Evolutionary conservation across 108 stramenopile genomes (phyloP).

Genomic region (Schizochytrium sp.): DNA sequence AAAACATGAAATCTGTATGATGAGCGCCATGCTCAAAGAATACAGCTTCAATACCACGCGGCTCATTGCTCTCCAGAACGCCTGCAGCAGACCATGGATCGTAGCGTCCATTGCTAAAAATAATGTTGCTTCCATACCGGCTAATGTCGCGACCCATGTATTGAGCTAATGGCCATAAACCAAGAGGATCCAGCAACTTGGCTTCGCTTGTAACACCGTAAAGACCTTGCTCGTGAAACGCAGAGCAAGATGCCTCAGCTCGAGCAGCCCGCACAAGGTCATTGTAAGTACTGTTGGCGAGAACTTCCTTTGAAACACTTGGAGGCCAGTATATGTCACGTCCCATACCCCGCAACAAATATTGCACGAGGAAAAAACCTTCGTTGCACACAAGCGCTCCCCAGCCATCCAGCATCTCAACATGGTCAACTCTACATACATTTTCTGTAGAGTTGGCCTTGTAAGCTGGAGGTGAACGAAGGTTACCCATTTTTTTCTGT

Average conservation of each 20-base stretch:
- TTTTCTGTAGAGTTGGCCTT: not conserved
- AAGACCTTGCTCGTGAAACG: not conserved
- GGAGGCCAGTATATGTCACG: conserved; percentile 85
- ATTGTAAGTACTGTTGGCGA: conserved; percentile 9
- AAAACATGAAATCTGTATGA: conserved; percentile 88
- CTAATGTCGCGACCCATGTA: conserved; percentile 23
- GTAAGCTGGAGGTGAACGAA: not conserved
- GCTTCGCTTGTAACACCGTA: not conserved
- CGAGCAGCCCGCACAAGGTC: not conserved
- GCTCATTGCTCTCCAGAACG: conserved; percentile 67
- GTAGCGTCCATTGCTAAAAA: conserved; percentile 87
- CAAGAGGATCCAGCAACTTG: conserved; percentile 8
- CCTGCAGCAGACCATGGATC: conserved; percentile 90
- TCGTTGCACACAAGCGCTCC: conserved; percentile 31
- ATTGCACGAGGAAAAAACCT: conserved; percentile 42
- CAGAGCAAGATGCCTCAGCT: not conserved
- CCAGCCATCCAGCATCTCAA: conserved; percentile 69
- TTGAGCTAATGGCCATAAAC: conserved; percentile 34
- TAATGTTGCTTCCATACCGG: conserved; percentile 76
- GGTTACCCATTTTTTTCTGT: too few relatives aligned
- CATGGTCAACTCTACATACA: conserved; percentile 62
- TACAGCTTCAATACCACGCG: conserved; percentile 72
- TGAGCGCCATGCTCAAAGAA: conserved; percentile 85
- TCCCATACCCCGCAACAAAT: conserved; percentile 74
- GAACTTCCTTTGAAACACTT: conserved; percentile 64